These are phyloP conservation scores for Pythium monospermum DNA, from an alignment of 352 stramenopile genomes.

Conservation along the genomic window DNA sequence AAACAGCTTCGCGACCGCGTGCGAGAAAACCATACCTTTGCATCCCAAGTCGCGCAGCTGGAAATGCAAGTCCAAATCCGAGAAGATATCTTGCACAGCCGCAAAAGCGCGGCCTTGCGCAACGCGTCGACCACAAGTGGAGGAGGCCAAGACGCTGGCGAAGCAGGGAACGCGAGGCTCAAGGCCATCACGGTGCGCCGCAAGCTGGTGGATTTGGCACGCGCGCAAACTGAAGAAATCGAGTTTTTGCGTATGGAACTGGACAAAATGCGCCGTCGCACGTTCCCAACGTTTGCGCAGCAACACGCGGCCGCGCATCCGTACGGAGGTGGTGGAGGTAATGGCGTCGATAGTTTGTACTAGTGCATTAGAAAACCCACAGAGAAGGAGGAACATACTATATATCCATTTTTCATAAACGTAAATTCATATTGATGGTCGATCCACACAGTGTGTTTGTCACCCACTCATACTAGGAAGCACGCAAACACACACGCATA, in stretches of 20 bases:
- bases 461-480: too few relatives aligned
- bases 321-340: conserved; percentile 4
- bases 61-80: conserved; percentile 83
- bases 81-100: conserved; percentile 80
- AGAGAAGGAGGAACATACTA: too few relatives aligned
- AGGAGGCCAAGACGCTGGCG: conserved; percentile 3
- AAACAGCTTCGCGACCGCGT: conserved; percentile 59
- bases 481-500: too few relatives aligned
- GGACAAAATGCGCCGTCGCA: conserved; percentile 86
- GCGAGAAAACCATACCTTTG: conserved; percentile 80
- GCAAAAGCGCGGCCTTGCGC: conserved; percentile 43
- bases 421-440: too few relatives aligned
- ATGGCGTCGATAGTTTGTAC: conserved; percentile 15
- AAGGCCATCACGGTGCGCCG: conserved; percentile 86
- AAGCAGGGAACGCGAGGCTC: conserved; percentile 45
- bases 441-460: too few relatives aligned
- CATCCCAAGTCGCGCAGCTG: conserved; percentile 69
- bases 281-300: conserved; percentile 90
- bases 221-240: conserved; percentile 89
- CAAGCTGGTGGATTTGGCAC: conserved; percentile 87
- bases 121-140: conserved; percentile 15
- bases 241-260: conserved; percentile 86
- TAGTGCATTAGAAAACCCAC: too few relatives aligned
- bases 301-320: conserved; percentile 31
- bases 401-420: too few relatives aligned